Base-by-base conservation (phyloP, 148 eudicot genomes). In the Agrostemma githago region DNA sequence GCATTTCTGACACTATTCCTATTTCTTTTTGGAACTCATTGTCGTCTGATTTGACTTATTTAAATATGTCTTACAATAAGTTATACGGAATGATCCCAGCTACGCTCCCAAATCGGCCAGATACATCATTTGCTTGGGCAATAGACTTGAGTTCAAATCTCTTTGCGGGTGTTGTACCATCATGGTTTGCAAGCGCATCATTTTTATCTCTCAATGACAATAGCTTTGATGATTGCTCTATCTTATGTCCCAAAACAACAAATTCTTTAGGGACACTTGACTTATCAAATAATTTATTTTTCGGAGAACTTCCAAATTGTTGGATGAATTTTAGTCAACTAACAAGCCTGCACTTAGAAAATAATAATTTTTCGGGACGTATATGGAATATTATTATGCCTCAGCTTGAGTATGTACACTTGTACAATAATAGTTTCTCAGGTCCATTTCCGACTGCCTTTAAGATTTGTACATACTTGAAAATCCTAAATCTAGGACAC, bases 251-350 rank as follows among this genome's bases (percentile, higher is more conserved):
- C 0, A 48, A 68, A 60, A 21, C 77, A 56, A 20, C 6, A 59
- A 40, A 9, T 10, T 0, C 2, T 48, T 1, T 74, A 5, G 6
- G 11, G 0, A 15, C 0, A 17, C 21, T 79, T 3, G 57, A 61
- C 58, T 57, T 79, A 2, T 70, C 78, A 56, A 75, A 70, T 65
- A 79, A 79, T 77, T 17, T 61, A 6, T 48, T 79, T 10, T 74
- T 65, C 37, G 78, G 64, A 40, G 57, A 79, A 34, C 82, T 73
- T 68, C 77, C 77, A 19, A 42, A 74, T 64, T 62, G 66, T 34
- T 62, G 40, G 66, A 21, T 9, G 70, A 16, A 66, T 42, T 19
- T 67, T 42, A 11, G 16, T 42, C 9, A 5, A 17, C 51, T 67
- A 43, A 3, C 15, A 42, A 43, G 12, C 14, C 34, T 66, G 8